Percentiles rank a stretch among this genome's conserved stretches.
These are phyloP conservation scores for Murraya paniculata DNA, from an alignment of 345 rosid genomes.

Conservation along the genomic window DNA sequence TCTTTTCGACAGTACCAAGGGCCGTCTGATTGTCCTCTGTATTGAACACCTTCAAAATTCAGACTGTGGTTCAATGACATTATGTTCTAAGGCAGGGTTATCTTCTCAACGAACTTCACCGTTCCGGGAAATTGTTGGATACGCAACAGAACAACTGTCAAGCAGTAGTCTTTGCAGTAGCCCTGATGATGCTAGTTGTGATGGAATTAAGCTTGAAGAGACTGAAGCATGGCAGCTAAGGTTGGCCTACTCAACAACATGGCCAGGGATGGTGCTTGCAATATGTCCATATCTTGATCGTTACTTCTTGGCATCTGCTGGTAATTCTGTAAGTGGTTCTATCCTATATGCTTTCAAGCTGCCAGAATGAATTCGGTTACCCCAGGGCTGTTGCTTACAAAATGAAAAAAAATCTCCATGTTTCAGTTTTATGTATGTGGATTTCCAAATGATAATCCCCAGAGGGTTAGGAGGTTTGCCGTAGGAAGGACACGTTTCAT, in stretches of 20 bases:
- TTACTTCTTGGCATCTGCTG: conserved; percentile 93
- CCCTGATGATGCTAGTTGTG: conserved; percentile 76
- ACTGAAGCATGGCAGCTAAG: conserved; percentile 81
- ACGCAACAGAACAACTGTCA: conserved; percentile 69
- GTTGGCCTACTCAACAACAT: conserved; percentile 45
- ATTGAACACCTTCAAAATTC: conserved; percentile 67
- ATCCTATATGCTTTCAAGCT: conserved; percentile 15
- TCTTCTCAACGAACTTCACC: conserved; percentile 84
- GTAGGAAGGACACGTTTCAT: conserved; percentile 86
- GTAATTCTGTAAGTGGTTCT: conserved; percentile 76
- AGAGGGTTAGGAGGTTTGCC: conserved; percentile 68
- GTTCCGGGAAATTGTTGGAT: conserved; percentile 66
- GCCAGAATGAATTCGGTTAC: background rate
- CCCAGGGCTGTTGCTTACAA: conserved; percentile 20
- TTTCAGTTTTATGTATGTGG: conserved; percentile 86
- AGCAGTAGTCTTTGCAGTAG: conserved; percentile 83
- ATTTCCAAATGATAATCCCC: conserved; percentile 66
- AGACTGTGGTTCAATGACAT: conserved; percentile 71
- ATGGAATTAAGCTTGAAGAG: conserved; percentile 81
- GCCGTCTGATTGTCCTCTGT: conserved; percentile 78
- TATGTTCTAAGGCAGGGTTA: conserved; percentile 64
- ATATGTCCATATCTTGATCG: conserved; percentile 89
- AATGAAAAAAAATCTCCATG: conserved; percentile 17
- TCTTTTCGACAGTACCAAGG: conserved; percentile 68
- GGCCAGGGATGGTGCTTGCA: conserved; percentile 92